Percentiles rank a stretch among this genome's conserved stretches.
These are phyloP conservation scores for Fraxinus quadrangulata DNA, from an alignment of 257 asterid genomes.

Conservation along the genomic window DNA sequence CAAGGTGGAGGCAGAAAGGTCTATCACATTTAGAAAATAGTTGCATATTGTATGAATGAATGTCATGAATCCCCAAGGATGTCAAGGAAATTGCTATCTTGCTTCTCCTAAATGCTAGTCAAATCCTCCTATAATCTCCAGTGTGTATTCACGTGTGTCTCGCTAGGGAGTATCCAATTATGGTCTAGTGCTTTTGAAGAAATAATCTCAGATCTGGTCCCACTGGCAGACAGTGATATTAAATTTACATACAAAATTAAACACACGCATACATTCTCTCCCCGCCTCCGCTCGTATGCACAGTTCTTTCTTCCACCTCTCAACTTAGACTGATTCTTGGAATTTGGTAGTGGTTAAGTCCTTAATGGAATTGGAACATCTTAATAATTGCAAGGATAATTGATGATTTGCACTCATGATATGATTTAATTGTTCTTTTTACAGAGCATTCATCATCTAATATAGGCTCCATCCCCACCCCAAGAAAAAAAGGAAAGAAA, in stretches of 20 bases:
- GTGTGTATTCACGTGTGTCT: background rate
- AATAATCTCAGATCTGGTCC: background rate
- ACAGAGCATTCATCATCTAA: background rate
- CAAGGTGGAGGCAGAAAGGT: background rate
- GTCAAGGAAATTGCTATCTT: background rate
- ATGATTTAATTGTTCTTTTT: background rate
- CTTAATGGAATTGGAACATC: background rate
- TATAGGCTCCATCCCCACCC: background rate
- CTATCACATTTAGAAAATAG: background rate
- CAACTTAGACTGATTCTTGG: background rate
- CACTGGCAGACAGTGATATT: background rate
- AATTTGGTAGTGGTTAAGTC: background rate
- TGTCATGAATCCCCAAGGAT: background rate
- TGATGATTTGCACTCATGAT: background rate
- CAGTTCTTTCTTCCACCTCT: background rate
- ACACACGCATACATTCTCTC: background rate
- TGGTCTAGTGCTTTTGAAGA: background rate
- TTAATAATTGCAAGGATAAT: background rate
- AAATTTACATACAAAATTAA: background rate
- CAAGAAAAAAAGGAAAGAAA: too few relatives aligned
- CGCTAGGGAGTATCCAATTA: background rate
- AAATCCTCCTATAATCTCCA: background rate
- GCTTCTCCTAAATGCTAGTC: background rate
- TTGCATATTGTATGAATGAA: background rate
- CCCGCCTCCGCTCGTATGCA: background rate